phyloP scores from a whole-genome alignment of 2,329 filamentous ascomycete species.

The Pseudogymnoascus sp. region DNA sequence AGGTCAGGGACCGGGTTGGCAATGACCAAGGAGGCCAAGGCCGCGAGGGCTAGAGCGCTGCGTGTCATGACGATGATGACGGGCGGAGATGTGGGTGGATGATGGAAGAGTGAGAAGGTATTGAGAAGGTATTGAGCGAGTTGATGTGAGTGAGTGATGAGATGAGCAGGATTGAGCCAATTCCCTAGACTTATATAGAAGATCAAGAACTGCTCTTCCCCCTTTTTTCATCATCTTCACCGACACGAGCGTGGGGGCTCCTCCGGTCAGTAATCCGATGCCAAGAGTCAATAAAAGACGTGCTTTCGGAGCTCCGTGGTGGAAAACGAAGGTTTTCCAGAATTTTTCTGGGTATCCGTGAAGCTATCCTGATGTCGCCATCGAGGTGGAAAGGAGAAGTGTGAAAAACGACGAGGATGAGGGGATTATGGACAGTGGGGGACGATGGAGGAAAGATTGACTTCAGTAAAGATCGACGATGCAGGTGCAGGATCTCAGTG shows the following conservation, averaged over 20 bases:
- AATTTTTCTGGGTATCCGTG: neutral
- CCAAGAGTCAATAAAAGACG: conserved; percentile 3
- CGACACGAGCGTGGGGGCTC: conserved; percentile 1
- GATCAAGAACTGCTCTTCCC: neutral
- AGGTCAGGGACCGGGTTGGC: conserved; percentile 20
- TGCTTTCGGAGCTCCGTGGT: neutral
- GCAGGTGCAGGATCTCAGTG: neutral
- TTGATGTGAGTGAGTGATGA: conserved; percentile 3
- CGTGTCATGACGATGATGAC: neutral
- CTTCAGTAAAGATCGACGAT: neutral
- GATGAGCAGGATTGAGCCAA: neutral
- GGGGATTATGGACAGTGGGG: neutral
- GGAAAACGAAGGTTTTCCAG: neutral
- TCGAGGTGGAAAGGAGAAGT: neutral
- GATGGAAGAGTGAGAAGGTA: neutral
- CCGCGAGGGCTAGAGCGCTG: neutral
- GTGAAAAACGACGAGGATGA: neutral
- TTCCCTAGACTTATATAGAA: conserved; percentile 5
- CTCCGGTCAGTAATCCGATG: neutral
- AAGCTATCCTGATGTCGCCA: conserved; percentile 5
- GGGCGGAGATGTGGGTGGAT: neutral
- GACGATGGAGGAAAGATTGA: neutral
- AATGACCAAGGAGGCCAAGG: conserved; percentile 5
- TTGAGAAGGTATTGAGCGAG: conserved; percentile 4
- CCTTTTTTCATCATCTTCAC: neutral